phyloP scores from a whole-genome alignment of 1,284 basidiomycete species.

The Entoloma clypeatum region DNA sequence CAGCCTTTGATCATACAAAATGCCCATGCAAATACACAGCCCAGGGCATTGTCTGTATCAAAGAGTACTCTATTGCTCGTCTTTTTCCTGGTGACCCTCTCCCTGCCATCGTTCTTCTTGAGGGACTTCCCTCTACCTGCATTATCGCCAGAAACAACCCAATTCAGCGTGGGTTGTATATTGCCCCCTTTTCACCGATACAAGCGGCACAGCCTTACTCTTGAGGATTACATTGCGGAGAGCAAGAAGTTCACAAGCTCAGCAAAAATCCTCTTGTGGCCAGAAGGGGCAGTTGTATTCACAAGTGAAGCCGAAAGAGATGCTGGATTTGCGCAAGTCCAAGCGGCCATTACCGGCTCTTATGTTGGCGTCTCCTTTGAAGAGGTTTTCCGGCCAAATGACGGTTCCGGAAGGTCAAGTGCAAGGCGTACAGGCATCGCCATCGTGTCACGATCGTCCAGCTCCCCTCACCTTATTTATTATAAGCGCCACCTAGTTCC shows the following conservation, averaged over 20 bases:
- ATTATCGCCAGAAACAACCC: constrained; percentile 41
- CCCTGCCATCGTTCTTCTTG: constrained; percentile 52
- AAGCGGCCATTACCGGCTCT: constrained; percentile 29
- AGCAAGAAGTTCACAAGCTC: constrained; percentile 38
- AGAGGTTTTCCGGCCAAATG: constrained; percentile 39
- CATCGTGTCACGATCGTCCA: constrained; percentile 44
- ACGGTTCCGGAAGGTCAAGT: constrained; percentile 33
- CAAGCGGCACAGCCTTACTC: constrained; percentile 35
- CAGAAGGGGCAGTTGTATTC: constrained; percentile 71
- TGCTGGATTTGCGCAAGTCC: constrained; percentile 45
- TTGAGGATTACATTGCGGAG: constrained; percentile 62
- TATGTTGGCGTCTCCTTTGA: constrained; percentile 67
- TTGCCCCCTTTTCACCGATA: constrained; percentile 45
- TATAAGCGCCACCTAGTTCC: constrained; percentile 76
- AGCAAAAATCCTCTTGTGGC: constrained; percentile 71
- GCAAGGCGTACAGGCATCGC: constrained; percentile 59
- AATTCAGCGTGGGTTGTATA: constrained; percentile 61
- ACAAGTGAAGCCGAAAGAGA: constrained; percentile 45
- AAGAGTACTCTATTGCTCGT: constrained; percentile 34
- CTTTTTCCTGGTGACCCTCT: constrained; percentile 41
- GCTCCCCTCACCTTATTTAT: constrained; percentile 50
- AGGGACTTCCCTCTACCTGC: constrained; percentile 42
- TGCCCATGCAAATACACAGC: constrained; percentile 15
- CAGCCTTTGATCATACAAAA: constrained; percentile 20
- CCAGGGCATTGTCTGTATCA: constrained; percentile 14